phyloP scores from a whole-genome alignment of 2,329 filamentous ascomycete species.

The Colletotrichum caudatum region DNA sequence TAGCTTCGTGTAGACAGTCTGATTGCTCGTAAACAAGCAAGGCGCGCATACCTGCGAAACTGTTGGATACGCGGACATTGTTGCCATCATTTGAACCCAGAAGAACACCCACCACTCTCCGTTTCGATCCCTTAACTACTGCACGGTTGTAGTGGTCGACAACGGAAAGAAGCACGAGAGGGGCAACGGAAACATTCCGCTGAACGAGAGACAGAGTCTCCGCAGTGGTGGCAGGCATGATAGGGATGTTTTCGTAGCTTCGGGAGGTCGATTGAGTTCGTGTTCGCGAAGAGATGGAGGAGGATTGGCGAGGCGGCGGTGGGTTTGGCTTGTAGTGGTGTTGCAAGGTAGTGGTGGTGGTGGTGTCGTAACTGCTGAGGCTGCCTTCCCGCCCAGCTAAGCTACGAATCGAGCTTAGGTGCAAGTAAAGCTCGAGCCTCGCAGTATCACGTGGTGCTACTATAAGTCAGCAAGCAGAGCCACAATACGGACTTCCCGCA shows the following conservation, averaged over 20 bases:
- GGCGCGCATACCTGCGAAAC: slow-evolving; percentile 82
- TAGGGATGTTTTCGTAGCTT: slow-evolving; percentile 47
- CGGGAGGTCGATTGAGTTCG: slow-evolving; percentile 38
- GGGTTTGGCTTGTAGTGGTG: slow-evolving; percentile 30
- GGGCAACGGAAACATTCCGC: slow-evolving; percentile 95
- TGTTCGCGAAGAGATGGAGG: slow-evolving; percentile 29
- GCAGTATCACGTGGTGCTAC: slow-evolving; percentile 33
- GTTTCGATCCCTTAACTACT: slow-evolving; percentile 84
- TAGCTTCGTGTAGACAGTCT: slow-evolving; percentile 35
- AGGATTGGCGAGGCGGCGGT: slow-evolving; percentile 22
- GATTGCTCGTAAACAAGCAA: slow-evolving; percentile 9
- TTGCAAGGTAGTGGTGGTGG: slow-evolving; percentile 30
- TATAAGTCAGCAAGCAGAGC: not conserved
- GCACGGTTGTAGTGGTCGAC: slow-evolving; percentile 99
- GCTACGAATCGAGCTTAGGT: slow-evolving; percentile 41
- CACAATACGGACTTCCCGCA: not conserved
- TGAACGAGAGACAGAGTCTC: slow-evolving; percentile 96
- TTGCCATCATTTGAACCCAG: slow-evolving; percentile 96
- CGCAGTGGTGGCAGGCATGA: slow-evolving; percentile 95
- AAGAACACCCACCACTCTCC: slow-evolving; percentile 92
- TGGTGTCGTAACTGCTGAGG: slow-evolving; percentile 45
- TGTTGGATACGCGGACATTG: slow-evolving; percentile 97
- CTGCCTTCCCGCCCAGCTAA: slow-evolving; percentile 45
- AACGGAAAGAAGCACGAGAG: slow-evolving; percentile 95
- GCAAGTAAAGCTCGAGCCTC: slow-evolving; percentile 42